Conservation (phyloP, 345 rosid genomes). For the Moricandia moricandioides region DNA sequence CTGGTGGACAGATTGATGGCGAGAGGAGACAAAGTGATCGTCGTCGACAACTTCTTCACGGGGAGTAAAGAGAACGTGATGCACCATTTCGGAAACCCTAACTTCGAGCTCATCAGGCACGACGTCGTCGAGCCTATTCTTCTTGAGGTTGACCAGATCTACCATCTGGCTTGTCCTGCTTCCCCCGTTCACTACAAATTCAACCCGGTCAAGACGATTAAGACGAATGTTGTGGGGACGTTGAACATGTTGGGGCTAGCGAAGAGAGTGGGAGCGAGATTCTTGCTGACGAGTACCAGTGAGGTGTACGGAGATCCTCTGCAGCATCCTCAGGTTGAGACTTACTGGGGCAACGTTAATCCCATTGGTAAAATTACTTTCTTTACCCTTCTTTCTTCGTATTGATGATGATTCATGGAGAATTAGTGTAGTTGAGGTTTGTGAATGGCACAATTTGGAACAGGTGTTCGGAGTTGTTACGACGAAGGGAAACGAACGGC, state of each 20-base stretch:
- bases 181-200: conserved; percentile 97
- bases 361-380: conserved; percentile 61
- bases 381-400: neutral
- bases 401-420: neutral
- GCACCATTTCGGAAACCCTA: conserved; percentile 93
- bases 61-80: conserved; percentile 94
- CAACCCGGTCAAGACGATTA: conserved; percentile 97
- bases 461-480: conserved; percentile 99
- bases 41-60: conserved; percentile 97
- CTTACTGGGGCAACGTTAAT: conserved; percentile 99
- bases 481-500: conserved; percentile 99
- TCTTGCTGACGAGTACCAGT: conserved; percentile 86
- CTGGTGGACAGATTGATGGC: conserved; percentile 92
- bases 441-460: neutral
- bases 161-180: conserved; percentile 96
- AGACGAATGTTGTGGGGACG: conserved; percentile 96
- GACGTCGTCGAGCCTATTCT: conserved; percentile 93
- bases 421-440: neutral
- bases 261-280: conserved; percentile 90
- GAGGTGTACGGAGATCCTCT: conserved; percentile 99
- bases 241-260: conserved; percentile 95
- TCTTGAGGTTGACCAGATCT: conserved; percentile 98
- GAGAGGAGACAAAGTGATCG: conserved; percentile 94
- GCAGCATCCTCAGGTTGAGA: conserved; percentile 98
- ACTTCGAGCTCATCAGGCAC: conserved; percentile 88